Conservation (phyloP, 106 monocot species). For the Chionographis japonica region DNA sequence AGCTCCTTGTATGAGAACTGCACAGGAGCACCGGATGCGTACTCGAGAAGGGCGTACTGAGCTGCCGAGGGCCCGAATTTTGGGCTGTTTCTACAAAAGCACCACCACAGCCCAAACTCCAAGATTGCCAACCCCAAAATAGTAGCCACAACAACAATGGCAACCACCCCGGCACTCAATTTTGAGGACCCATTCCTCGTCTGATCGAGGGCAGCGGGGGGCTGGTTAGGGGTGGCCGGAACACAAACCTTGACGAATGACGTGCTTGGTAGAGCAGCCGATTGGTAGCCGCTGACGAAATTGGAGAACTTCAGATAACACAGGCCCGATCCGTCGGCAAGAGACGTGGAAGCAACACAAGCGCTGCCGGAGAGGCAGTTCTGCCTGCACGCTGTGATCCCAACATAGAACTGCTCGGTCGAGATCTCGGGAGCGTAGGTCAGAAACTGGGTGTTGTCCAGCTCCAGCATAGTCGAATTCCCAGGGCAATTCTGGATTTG, state of each 20-base stretch:
- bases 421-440: constrained; percentile 57
- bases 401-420: constrained; percentile 51
- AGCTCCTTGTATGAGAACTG: constrained; percentile 80
- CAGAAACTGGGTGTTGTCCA: constrained; percentile 66
- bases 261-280: constrained; percentile 64
- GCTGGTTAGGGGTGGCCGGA: constrained; percentile 23
- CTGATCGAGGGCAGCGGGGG: not conserved
- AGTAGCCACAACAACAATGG: constrained; percentile 29
- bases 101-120: constrained; percentile 65
- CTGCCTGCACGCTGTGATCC: constrained; percentile 57
- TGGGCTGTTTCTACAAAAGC: constrained; percentile 43
- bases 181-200: not conserved
- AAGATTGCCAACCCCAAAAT: constrained; percentile 37
- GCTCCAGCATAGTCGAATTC: constrained; percentile 58
- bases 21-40: constrained; percentile 79
- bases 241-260: constrained; percentile 78
- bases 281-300: constrained; percentile 66
- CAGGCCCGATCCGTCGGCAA: constrained; percentile 68
- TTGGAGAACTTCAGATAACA: constrained; percentile 56
- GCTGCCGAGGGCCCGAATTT: constrained; percentile 56
- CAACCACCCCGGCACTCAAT: constrained; percentile 40
- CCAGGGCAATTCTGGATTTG: constrained; percentile 48
- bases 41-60: constrained; percentile 72
- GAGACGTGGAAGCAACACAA: constrained; percentile 69
- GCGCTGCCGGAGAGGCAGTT: constrained; percentile 59